Conservation (phyloP, 78 protist genomes). For the Polysphondylium violaceum region DNA sequence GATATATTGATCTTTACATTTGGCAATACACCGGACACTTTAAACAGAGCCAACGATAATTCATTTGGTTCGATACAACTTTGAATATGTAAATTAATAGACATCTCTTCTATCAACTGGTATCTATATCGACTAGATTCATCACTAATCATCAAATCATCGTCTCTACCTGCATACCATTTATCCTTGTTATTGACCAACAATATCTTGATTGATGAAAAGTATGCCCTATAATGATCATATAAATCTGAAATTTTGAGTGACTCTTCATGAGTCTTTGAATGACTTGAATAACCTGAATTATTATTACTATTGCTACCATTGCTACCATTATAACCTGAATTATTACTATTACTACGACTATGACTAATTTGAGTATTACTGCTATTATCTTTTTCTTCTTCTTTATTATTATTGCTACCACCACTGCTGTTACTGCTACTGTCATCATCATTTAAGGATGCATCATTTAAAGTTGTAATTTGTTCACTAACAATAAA, state of each 20-base stretch:
- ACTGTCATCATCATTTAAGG: not conserved
- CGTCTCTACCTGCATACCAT: too few relatives aligned
- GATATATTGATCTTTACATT: conserved; percentile 59
- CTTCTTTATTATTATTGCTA: conserved; percentile 7
- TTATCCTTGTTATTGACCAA: conserved; percentile 25
- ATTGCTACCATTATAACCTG: too few relatives aligned
- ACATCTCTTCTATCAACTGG: conserved; percentile 67
- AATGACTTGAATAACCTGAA: not conserved
- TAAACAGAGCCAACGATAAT: conserved; percentile 57
- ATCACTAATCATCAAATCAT: too few relatives aligned
- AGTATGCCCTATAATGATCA: conserved; percentile 65
- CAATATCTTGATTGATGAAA: conserved; percentile 57
- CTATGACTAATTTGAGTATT: too few relatives aligned
- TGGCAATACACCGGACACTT: conserved; percentile 58
- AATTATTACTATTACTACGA: too few relatives aligned
- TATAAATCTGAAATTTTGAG: conserved; percentile 62
- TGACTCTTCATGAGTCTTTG: not conserved
- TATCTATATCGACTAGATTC: conserved; percentile 3
- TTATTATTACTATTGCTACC: not conserved
- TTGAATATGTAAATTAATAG: conserved; percentile 61
- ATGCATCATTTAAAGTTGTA: not conserved
- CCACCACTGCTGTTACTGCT: not conserved
- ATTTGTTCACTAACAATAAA: conserved; percentile 32
- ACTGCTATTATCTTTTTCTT: not conserved
- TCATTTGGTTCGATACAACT: conserved; percentile 71